A percentile compares a stretch with the other conserved stretches of the same genome.
phyloP scores from a whole-genome alignment of 345 rosid species.

The Boechera divaricarpa region DNA sequence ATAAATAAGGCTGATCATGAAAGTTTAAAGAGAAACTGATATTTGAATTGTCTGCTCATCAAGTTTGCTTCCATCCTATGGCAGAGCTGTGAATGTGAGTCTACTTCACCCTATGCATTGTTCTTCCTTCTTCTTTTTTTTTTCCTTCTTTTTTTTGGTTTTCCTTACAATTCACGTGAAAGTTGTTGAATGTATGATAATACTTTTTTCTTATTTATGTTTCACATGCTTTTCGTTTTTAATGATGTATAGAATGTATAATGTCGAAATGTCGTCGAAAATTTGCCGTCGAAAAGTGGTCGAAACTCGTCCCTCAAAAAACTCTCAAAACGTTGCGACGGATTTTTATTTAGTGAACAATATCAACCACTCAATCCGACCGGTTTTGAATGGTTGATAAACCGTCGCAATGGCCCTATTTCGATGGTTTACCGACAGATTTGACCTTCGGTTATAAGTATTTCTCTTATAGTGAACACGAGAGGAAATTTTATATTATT shows the following conservation, averaged over 20 bases:
- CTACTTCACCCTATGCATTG: not conserved
- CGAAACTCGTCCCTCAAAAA: no score
- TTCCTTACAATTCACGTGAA: not conserved
- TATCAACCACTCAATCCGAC: no score
- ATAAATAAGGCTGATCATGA: slow-evolving; percentile 9
- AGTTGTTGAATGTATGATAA: not conserved
- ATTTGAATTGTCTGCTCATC: not conserved
- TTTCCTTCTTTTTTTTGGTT: not conserved
- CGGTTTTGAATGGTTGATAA: no score
- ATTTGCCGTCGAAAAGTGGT: no score
- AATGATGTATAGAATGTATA: not conserved
- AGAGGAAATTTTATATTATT: not conserved
- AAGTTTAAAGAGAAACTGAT: slow-evolving; percentile 3
- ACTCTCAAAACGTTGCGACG: no score
- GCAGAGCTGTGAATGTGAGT: not conserved
- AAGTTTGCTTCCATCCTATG: slow-evolving; percentile 3
- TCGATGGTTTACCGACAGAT: no score
- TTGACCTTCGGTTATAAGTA: no score
- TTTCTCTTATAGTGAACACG: not conserved
- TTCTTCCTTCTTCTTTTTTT: not conserved
- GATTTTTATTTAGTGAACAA: no score
- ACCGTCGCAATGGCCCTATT: no score
- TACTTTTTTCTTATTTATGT: not conserved
- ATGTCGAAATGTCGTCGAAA: no score
- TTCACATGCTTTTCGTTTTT: not conserved